Evolutionary conservation across 169 alveolate species (phyloP).

Genomic region (Babesia divergens): DNA sequence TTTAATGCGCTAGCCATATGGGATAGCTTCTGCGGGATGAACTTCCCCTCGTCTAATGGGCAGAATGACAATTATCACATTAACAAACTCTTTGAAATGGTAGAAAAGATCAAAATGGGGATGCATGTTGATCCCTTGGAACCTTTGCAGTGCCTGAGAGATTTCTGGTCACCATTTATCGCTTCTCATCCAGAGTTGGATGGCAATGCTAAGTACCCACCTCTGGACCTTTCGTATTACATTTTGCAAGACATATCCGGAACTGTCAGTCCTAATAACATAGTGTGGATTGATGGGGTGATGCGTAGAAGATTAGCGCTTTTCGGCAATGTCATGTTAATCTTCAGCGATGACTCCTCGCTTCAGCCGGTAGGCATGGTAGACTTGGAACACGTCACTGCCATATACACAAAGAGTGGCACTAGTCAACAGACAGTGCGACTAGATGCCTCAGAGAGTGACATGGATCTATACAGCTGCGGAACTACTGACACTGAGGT

Average conservation of each 20-base stretch:
- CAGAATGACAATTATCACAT: slow-evolving; percentile 22
- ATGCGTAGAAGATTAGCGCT: slow-evolving; percentile 12
- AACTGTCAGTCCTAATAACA: not conserved
- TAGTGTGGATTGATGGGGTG: slow-evolving; percentile 47
- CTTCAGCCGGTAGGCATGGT: slow-evolving; percentile 58
- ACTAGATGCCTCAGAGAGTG: not conserved
- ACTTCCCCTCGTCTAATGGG: not conserved
- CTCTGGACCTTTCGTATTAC: not conserved
- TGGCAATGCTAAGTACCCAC: not conserved
- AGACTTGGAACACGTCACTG: slow-evolving; percentile 5
- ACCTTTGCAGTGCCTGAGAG: not conserved
- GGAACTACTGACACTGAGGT: slow-evolving; percentile 23
- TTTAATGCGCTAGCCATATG: slow-evolving; percentile 55
- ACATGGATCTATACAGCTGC: slow-evolving; percentile 25
- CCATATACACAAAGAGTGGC: not conserved
- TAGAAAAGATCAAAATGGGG: slow-evolving; percentile 30
- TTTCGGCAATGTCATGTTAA: slow-evolving; percentile 29
- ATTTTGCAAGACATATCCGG: not conserved
- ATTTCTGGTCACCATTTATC: slow-evolving; percentile 8
- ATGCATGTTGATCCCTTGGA: not conserved
- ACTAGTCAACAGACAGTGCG: not conserved
- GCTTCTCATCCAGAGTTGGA: not conserved
- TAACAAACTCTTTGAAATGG: not conserved
- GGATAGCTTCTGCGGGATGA: slow-evolving; percentile 35
- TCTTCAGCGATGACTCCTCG: slow-evolving; percentile 50